Evolutionary conservation across 2,329 filamentous ascomycete species (phyloP), one percentile per base, ranked within the genome.

Genomic region (Xylariales sp.): DNA sequence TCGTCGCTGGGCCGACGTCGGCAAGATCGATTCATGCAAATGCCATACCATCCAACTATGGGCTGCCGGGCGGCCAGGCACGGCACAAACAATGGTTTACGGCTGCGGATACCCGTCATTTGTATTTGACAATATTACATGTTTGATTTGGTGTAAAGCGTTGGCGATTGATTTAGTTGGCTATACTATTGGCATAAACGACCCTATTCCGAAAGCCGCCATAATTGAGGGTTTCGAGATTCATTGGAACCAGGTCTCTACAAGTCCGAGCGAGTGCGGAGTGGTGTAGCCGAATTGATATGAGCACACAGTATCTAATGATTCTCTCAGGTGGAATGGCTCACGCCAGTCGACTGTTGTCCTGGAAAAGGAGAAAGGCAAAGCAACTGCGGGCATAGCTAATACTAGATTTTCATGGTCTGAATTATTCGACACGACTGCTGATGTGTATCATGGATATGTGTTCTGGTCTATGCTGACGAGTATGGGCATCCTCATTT

Each of bases 391-490:
- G 18, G 89, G 91, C 64, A 85, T 93, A 48, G 91, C 94, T 75
- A 86, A 89, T 54, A 82, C 88, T 48, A 86, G 85, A 12, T 97
- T 97, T 79, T 91, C 90, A 58, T 92, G 90, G 88, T 78, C 84
- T 50, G 91, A 91, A 73, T 85, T 92, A 60, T 81, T 97, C 60
- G 93, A 98, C 79, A 92, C 93, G 10, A 87, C 87, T 30, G 93
- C 95, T 45, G 93, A 97, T 82, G 87, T 97, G 60, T 98, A 97
- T 81, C 93, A 94, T 80, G 96, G 95, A 67, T 98, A 95, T 78
- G 89, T 96, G 64, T 98, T 98, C 81, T 99, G 96, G 96, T 94
- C 94, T 9, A 92, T 95, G 77, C 84, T 97, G 72, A 99, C 96
- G 66, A 93, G 93, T 68, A 85, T 99, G 60, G 94, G 93, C 32